Evolutionary conservation across 352 stramenopile genomes (phyloP), one percentile per base, ranked within the genome.

Genomic region (Halophytophthora polymorphica): DNA sequence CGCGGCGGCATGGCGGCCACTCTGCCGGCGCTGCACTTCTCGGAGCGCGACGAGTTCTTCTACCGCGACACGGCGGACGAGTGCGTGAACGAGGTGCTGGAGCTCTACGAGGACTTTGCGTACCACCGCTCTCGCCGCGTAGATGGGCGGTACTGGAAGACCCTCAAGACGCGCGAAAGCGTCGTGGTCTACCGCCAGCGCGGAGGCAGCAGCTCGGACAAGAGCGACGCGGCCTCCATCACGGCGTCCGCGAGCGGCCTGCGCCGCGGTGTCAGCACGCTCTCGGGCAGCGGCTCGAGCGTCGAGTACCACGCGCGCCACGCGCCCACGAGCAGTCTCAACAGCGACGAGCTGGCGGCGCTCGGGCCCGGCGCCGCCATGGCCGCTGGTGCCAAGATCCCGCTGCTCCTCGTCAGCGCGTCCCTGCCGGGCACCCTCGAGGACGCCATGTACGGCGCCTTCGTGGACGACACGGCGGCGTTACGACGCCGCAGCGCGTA

Each of bases 361-460:
- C 74, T 84, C 36, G 73, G 70, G 0, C 75, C 75, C 19, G 70
- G 64, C 22, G 64, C 70, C 14, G 62, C 68, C 0, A 53, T 83
- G 29, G 72, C 75, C 0, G 72, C 70, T 5, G 77, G 62, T 45
- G 71, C 61, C 18, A 64, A 66, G 12, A 61, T 72, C 41, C 68
- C 64, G 0, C 38, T 71, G 11, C 62, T 76, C 25, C 15, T 79
- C n/a, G 56, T 50, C 21, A 66, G 49, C 3, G 71, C 69, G 5
- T 66, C 56, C 10, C 45, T 75, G 7, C 56, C 70, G 7, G 73
- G 77, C 17, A 69, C 61, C 15, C 31, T 88, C 14, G 73, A 86
- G 21, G 77, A 88, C 45, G 56, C 64, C 15, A 59, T 85, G 47
- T 86, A 83, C 48, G 73, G 71, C 23, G 54, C 50, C 25, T 61